phyloP scores from a whole-genome alignment of 441 rosid genomes.

The Brassica balearica region DNA sequence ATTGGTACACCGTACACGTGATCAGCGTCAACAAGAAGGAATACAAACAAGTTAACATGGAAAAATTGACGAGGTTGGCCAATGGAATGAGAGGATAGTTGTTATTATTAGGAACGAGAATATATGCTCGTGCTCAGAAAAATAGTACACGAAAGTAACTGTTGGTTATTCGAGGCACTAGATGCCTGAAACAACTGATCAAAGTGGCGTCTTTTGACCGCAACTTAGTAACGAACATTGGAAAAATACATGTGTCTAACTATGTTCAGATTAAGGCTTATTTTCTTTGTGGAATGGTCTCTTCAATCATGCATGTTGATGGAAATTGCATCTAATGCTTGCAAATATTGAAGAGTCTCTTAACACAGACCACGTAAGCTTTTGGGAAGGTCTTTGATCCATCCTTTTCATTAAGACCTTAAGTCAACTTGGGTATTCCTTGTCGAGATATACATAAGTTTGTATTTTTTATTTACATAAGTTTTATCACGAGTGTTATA shows the following conservation, averaged over 20 bases:
- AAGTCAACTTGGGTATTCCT: not conserved
- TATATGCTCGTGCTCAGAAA: not conserved
- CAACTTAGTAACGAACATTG: slow-evolving; percentile 13
- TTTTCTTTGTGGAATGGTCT: not conserved
- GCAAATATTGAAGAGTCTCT: not conserved
- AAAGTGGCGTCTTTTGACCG: slow-evolving; percentile 28
- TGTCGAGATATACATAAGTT: not conserved
- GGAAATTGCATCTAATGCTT: slow-evolving; percentile 20
- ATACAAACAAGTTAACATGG: not conserved
- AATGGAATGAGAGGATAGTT: no score
- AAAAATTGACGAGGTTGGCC: no score
- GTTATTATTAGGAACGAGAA: not conserved
- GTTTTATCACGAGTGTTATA: no score
- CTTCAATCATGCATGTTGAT: slow-evolving; percentile 8
- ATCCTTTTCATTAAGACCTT: not conserved
- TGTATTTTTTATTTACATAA: no score
- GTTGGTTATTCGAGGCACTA: slow-evolving; percentile 12
- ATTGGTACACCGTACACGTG: not conserved
- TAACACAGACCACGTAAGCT: not conserved
- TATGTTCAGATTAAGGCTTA: not conserved
- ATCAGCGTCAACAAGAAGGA: not conserved
- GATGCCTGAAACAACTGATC: not conserved
- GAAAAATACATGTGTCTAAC: slow-evolving; percentile 2
- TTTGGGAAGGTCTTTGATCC: not conserved
- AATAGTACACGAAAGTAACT: slow-evolving; percentile 1